Evolutionary conservation across 2,329 filamentous ascomycete species (phyloP), one percentile per base, ranked within the genome.

Genomic region (Myriosclerotinia scirpicola): DNA sequence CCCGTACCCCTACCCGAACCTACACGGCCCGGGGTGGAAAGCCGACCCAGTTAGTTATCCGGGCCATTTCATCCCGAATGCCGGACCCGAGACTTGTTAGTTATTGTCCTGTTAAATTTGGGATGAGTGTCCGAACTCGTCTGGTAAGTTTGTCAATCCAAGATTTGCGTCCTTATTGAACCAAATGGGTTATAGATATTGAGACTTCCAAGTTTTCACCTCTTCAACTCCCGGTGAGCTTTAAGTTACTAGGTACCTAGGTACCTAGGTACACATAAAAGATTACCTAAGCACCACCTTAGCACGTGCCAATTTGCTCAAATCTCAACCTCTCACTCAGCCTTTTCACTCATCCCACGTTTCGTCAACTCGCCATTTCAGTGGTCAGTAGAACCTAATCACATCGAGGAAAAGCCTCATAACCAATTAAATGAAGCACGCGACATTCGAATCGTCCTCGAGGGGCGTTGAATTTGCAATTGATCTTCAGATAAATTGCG

Each of bases 351-450:
- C 58, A 22, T 17, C 58, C 30, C 44, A 60, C 44, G 58, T 60
- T 60, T 38, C 14, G 20, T 60, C 58, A 60, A 60, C 58, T 26
- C 58, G 58, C 34, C 26, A 40, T 60, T 12, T 60, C 58, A 60
- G 30, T 60, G 58, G 58, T 50, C 20, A 22, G 2, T 15, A 60
- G 22, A 50, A 50, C 46, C 30, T 50, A 30, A 50, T 46, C 44
- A 50, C 30, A 60, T n/a, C 30, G 50, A 50, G 11, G 11, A 38
- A 60, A 48, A 65, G 56, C 38, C 36, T 61, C 56, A 54, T n/a
- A 62, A 30, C 64, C 64, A 66, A 66, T 55, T 50, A 38, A 66
- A 66, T 66, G 64, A 62, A 66, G 64, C 64, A 66, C 64, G 64
- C 64, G 64, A 66, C 64, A 66, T 38, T 62, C 5, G 26, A 48